phyloP scores from a whole-genome alignment of 2,329 filamentous ascomycete species.

The Phaeosphaeria sp. region DNA sequence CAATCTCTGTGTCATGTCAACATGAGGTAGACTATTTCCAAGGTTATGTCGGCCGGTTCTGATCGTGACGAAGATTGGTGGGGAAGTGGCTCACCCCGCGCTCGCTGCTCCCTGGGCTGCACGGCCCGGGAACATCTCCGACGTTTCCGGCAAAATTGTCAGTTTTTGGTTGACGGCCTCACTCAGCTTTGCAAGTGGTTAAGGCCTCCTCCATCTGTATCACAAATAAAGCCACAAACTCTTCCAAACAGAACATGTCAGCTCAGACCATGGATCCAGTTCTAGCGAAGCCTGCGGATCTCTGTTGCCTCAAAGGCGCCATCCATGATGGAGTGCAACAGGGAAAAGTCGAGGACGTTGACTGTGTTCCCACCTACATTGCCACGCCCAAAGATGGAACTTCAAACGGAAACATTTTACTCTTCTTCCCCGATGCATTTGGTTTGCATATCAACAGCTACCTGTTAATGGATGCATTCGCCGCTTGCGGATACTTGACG shows the following conservation, averaged over 20 bases:
- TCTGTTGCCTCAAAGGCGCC: background rate
- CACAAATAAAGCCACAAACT: no score
- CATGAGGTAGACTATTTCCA: no score
- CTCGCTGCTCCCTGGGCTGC: background rate
- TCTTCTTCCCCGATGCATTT: background rate
- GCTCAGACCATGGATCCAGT: background rate
- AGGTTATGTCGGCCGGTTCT: no score
- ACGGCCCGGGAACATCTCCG: background rate
- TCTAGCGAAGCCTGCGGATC: background rate
- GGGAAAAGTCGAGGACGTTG: background rate
- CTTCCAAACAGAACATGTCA: background rate
- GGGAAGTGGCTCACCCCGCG: no score
- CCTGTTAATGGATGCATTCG: background rate
- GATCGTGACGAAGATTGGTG: no score
- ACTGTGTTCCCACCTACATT: background rate
- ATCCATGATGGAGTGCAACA: background rate
- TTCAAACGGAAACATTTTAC: background rate
- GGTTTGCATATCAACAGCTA: background rate
- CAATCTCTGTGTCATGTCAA: no score
- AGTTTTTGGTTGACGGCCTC: background rate
- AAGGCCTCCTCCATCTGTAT: no score
- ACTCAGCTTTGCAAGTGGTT: no score
- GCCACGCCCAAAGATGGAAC: background rate
- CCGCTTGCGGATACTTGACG: background rate
- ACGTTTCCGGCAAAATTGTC: background rate